Evolutionary conservation across 768 basidiomycete genomes (phyloP), one percentile per base, ranked within the genome.

Genomic region (Hypholoma sublateritium): DNA sequence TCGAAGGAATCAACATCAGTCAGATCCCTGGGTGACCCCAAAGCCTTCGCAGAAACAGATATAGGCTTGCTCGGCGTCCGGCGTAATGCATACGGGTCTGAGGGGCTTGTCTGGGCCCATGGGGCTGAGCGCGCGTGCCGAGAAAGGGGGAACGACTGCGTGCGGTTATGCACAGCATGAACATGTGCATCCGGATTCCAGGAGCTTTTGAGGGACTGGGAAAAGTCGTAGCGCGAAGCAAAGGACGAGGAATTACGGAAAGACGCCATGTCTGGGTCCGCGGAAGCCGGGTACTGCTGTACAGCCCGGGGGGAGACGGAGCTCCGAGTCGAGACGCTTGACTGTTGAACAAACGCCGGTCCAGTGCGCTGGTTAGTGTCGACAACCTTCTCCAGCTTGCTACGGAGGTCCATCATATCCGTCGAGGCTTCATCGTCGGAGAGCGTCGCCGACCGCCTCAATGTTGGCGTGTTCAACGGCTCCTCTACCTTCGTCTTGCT

Each of bases 361-460:
- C 61, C 62, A 45, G 68, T 57, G 11, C 64, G 59, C 46, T 71
- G 70, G 43, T 69, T 67, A 48, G 64, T 67, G 58, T 72, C 72
- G 5, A 75, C 83, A 53, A 92, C 83, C 59, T 83, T 78, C 70
- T 92, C 87, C 50, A 95, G 75, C 67, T 83, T 85, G 61, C 70
- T 81, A 59, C 82, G 72, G 55, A 95, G 74, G 67, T 89, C 63
- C 37, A 77, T 81, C 61, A 90, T 78, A 49, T 83, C 66, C 49
- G 65, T 66, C 55, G 69, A 69, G 46, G 78, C 66, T 63, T 75
- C 67, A 53, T 74, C 74, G 24, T 72, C 72, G 19, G 67, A 71
- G 50, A 70, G 61, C 43, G 62, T 69, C 37, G 66, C 50, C 41
- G 64, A 60, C 24, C 57, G 62, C 52, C 65, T 64, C 2, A 47